Conservation (phyloP, 805 yeast genomes). For the Metschnikowia hibisci region DNA sequence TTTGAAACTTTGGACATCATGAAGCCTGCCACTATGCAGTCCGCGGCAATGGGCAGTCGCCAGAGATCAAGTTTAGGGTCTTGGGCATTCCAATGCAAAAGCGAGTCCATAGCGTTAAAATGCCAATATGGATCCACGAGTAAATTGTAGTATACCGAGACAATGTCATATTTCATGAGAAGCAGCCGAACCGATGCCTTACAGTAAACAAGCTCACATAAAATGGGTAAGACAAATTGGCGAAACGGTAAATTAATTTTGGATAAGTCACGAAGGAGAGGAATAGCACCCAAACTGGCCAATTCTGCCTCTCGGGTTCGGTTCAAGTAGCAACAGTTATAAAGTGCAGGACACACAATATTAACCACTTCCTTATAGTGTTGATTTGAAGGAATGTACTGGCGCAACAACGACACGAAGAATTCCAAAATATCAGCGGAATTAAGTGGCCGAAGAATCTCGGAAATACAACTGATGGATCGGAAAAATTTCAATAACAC, state of each 20-base stretch:
- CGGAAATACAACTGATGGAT: constrained; percentile 37
- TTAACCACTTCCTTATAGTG: constrained; percentile 41
- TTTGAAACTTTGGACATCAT: constrained; percentile 38
- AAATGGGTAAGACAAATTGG: constrained; percentile 50
- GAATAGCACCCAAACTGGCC: constrained; percentile 45
- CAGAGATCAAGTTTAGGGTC: constrained; percentile 23
- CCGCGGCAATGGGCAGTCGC: constrained; percentile 23
- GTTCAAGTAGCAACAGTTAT: constrained; percentile 50
- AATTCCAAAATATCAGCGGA: constrained; percentile 43
- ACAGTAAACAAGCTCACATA: constrained; percentile 51
- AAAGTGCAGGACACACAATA: constrained; percentile 45
- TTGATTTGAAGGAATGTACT: constrained; percentile 24
- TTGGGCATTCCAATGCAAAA: constrained; percentile 37
- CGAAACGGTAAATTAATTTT: constrained; percentile 41
- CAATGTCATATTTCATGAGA: constrained; percentile 35
- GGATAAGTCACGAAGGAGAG: constrained; percentile 39
- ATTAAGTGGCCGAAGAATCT: constrained; percentile 28
- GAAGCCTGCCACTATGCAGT: constrained; percentile 38
- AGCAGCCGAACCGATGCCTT: constrained; percentile 34
- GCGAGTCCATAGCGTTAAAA: constrained; percentile 50
- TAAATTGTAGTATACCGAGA: constrained; percentile 37
- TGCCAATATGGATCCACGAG: constrained; percentile 55
- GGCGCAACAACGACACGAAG: constrained; percentile 31
- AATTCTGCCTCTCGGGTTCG: constrained; percentile 43
- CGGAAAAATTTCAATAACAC: constrained; percentile 43